Base-by-base conservation (phyloP, 495 filamentous ascomycete species). In the Penicillium goetzii region DNA sequence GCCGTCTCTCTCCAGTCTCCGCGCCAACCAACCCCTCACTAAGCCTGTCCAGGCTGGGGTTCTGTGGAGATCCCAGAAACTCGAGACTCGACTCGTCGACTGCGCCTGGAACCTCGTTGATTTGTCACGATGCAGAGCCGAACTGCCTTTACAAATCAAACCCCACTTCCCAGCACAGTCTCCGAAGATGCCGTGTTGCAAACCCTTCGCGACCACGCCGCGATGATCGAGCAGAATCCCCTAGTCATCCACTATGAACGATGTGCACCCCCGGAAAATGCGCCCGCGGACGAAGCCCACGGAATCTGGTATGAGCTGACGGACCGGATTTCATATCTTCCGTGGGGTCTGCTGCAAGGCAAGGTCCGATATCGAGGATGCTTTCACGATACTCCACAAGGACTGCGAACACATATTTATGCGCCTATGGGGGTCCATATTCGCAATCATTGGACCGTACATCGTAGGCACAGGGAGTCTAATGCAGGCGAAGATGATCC, bases 221-320 rank as follows among this genome's bases (percentile, higher is more conserved):
- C 84, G 58, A 92, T 93, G 88, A 92, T 92, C 63, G 84, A 90
- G 59, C 78, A 91, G 56, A 93, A 93, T 71, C 90, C 90, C 4
- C 79, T 92, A 14, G 88, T 93, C 60, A 84, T 87, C 52, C 84
- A 89, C 61, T 82, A 88, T 28, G 83, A 87, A 67, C 81, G 78
- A 6, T 88, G 86, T 73, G 78, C 80, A 28, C 76, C 89, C 4
- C 89, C 88, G 0, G 63, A 76, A 17, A 81, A 87, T 67, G 85
- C 87, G 11, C 69, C 78, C 4, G 65, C 80, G 4, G 90, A 91
- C 56, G 85, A 90, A 72, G 76, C 69, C 47, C 70, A 84, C 56
- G 86, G 84, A 61, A 71, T 72, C 15, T 92, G 90, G 89, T 91
- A 90, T 68, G 62, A 67, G 30, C 32, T 74, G 28, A 74, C 72